phyloP scores from a whole-genome alignment of 2,329 filamentous ascomycete species.

The Pyrenochaeta sp. region DNA sequence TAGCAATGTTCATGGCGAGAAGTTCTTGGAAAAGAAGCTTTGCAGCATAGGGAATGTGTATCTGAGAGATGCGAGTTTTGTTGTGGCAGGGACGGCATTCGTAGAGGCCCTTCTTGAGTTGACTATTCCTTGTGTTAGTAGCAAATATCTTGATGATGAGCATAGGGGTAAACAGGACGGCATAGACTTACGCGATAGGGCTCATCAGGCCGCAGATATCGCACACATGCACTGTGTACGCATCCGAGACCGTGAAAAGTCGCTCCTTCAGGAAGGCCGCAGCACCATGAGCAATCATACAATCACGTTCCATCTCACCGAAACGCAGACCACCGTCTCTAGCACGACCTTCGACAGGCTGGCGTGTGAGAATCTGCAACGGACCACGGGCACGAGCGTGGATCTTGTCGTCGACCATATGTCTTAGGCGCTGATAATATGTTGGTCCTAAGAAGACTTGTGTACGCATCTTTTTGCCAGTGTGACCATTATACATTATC shows the following conservation, averaged over 20 bases:
- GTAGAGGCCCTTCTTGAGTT: constrained; percentile 93
- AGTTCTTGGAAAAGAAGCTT: constrained; percentile 99
- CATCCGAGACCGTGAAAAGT: constrained; percentile 95
- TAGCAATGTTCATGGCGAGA: constrained; percentile 97
- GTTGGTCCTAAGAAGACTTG: constrained; percentile 98
- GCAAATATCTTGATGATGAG: not conserved
- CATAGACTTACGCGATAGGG: constrained; percentile 88
- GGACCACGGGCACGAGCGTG: constrained; percentile 97
- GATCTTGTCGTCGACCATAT: constrained; percentile 99
- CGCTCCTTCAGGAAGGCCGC: constrained; percentile 97
- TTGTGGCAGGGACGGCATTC: constrained; percentile 98
- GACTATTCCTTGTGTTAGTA: constrained; percentile 60
- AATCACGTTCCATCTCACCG: constrained; percentile 99
- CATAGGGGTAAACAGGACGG: not conserved
- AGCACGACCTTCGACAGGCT: constrained; percentile 97
- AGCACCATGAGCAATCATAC: constrained; percentile 99
- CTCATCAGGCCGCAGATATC: constrained; percentile 99
- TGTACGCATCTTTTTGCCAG: constrained; percentile 88
- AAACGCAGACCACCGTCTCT: constrained; percentile 97
- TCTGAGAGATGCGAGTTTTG: constrained; percentile 97
- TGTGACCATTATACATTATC: constrained; percentile 99
- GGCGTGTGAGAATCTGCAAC: constrained; percentile 94
- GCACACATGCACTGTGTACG: constrained; percentile 97
- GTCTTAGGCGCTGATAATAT: constrained; percentile 97
- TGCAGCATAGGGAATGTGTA: constrained; percentile 96